These are phyloP conservation scores for Citrus hindsii DNA, from an alignment of 345 rosid species.

Conservation along the genomic window DNA sequence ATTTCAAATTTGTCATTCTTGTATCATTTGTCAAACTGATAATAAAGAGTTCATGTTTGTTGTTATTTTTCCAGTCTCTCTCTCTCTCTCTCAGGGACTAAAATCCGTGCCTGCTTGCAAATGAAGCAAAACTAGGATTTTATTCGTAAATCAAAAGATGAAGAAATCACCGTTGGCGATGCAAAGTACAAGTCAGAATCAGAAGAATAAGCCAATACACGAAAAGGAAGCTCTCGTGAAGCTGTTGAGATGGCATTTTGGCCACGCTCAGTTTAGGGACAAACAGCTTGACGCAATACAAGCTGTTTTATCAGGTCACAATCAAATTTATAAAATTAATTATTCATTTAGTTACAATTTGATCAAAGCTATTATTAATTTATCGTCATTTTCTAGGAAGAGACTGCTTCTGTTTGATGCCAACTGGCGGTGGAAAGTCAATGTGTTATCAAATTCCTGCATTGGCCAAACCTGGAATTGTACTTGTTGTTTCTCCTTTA, in stretches of 20 bases:
- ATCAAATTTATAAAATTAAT: too few relatives aligned
- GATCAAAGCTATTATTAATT: not conserved
- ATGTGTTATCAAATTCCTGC: slow-evolving; percentile 98
- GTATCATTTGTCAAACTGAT: not conserved
- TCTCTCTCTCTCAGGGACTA: too few relatives aligned
- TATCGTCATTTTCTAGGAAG: slow-evolving; percentile 36
- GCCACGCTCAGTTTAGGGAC: slow-evolving; percentile 78
- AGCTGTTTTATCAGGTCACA: slow-evolving; percentile 74
- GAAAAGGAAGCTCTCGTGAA: slow-evolving; percentile 75
- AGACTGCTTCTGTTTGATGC: slow-evolving; percentile 97
- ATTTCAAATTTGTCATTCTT: too few relatives aligned
- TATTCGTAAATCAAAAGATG: slow-evolving; percentile 28
- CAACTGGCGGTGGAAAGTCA: slow-evolving; percentile 97
- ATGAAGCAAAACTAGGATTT: not conserved
- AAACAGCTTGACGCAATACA: slow-evolving; percentile 88
- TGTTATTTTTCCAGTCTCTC: too few relatives aligned
- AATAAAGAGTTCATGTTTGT: not conserved
- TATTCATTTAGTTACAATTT: not conserved
- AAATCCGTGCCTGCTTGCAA: not conserved
- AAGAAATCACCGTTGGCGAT: slow-evolving; percentile 69
- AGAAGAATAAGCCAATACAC: slow-evolving; percentile 26
- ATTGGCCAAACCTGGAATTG: slow-evolving; percentile 77
- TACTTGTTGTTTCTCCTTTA: slow-evolving; percentile 89
- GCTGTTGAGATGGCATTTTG: slow-evolving; percentile 95
- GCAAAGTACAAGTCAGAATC: slow-evolving; percentile 38